These are phyloP conservation scores for Epichloe amarillans DNA, from an alignment of 2,329 filamentous ascomycete genomes.

Conservation along the genomic window DNA sequence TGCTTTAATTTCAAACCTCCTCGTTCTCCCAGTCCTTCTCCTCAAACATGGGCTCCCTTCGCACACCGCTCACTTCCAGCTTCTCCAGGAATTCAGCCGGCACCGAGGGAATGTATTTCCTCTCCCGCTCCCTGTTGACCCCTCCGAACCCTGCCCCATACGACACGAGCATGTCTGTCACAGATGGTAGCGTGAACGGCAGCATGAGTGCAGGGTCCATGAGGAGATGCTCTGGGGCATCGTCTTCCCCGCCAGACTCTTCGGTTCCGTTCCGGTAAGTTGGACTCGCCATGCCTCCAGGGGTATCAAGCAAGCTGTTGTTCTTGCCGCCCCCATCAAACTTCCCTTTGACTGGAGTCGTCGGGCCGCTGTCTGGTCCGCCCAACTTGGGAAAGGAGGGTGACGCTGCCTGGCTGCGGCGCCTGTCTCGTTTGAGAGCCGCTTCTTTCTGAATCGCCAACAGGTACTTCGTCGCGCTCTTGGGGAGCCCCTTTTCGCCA, in stretches of 20 bases:
- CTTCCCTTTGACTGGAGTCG: constrained; percentile 28
- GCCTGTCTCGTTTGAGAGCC: constrained; percentile 42
- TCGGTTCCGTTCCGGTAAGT: constrained; percentile 20
- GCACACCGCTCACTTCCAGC: constrained; percentile 51
- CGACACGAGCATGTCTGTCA: constrained; percentile 91
- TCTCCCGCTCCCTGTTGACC: constrained; percentile 76
- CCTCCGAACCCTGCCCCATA: constrained; percentile 94
- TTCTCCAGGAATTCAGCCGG: constrained; percentile 86
- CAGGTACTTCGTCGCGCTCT: constrained; percentile 79
- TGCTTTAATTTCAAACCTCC: constrained; percentile 28
- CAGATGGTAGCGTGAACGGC: constrained; percentile 88
- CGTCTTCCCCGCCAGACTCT: constrained; percentile 42
- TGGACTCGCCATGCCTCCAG: constrained; percentile 28
- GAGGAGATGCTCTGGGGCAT: constrained; percentile 61
- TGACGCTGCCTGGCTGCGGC: constrained; percentile 33
- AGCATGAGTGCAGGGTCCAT: constrained; percentile 85
- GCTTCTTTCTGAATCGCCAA: constrained; percentile 66
- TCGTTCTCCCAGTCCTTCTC: constrained; percentile 57
- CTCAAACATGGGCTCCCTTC: constrained; percentile 42
- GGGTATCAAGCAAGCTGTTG: constrained; percentile 27
- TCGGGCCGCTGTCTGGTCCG: constrained; percentile 24
- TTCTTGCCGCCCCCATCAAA: constrained; percentile 18
- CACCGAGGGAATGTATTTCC: constrained; percentile 92
- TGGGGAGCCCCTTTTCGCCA: constrained; percentile 82
- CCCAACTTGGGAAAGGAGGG: constrained; percentile 23